Evolutionary conservation across 2,329 filamentous ascomycete species (phyloP), one percentile per base, ranked within the genome.

Genomic region (Colletotrichum tanaceti): DNA sequence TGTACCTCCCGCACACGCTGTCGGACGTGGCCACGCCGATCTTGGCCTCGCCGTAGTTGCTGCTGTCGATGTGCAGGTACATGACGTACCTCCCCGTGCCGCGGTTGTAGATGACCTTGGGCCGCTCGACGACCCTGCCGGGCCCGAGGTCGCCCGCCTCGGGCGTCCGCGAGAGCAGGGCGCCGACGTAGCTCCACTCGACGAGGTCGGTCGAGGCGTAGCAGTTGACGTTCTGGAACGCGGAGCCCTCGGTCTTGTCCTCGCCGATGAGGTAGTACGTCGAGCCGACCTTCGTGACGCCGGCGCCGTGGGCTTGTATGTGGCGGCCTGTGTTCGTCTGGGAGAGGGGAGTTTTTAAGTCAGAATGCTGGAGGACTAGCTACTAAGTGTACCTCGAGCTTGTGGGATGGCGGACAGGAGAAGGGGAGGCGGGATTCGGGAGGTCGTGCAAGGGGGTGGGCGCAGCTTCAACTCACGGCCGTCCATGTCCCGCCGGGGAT

Each of bases 201-300:
- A 90, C 85, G 0, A 92, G 82, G 75, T 92, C 78, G 16, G 80
- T 81, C n/a, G 87, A 90, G 0, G 86, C 87, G 76, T 91, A 92
- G 78, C 90, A 92, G 75, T 91, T 91, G 72, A 92, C 80, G 64
- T 88, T 89, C 68, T 88, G 85, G 76, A 91, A 92, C 0, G 81
- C 78, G 1, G 81, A 84, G 28, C 89, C 88, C n/a, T 85, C 79
- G 2, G 87, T 86, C 75, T 91, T 91, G 79, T 92, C 90, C 75
- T 92, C 90, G 18, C 90, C 90, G 44, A 91, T 86, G 78, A 89
- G 84, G 79, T 92, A 92, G 79, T 88, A 92, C 0, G 84, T 86
- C 20, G 80, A 81, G 50, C 83, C 82, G 2, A 86, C 85, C 72
- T 86, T 80, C 20, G 46, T 70, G 59, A 91, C 81, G 52, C 89